phyloP scores from a whole-genome alignment of 441 rosid species.

The Kokia cookei region DNA sequence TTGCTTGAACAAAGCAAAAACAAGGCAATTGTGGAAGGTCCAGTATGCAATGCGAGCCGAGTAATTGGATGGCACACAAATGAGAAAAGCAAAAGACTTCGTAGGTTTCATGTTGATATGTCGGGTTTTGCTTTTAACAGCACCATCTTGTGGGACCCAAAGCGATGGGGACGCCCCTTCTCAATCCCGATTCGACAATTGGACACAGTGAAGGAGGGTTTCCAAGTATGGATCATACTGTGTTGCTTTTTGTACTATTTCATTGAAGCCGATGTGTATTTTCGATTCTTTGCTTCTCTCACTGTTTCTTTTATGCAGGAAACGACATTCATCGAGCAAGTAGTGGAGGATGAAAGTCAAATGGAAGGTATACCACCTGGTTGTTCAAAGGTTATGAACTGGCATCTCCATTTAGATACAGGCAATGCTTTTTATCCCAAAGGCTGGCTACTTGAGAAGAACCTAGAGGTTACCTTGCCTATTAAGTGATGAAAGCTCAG shows the following conservation, averaged over 20 bases:
- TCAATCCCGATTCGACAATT: constrained; percentile 58
- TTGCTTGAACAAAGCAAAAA: constrained; percentile 95
- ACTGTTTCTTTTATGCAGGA: constrained; percentile 35
- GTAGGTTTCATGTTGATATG: constrained; percentile 95
- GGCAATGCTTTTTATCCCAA: constrained; percentile 53
- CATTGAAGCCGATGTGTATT: neutral
- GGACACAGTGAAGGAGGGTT: constrained; percentile 86
- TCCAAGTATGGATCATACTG: constrained; percentile 49
- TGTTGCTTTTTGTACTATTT: neutral
- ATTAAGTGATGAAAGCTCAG: constrained; percentile 27
- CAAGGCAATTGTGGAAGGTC: constrained; percentile 92
- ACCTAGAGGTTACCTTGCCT: constrained; percentile 54
- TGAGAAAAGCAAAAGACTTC: constrained; percentile 81
- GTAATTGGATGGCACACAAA: constrained; percentile 96
- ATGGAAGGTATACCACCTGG: constrained; percentile 74
- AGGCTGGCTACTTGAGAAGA: constrained; percentile 69
- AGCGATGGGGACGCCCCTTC: constrained; percentile 60
- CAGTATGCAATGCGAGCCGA: constrained; percentile 77
- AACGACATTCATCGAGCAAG: constrained; percentile 86
- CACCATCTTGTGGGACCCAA: constrained; percentile 89
- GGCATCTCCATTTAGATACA: constrained; percentile 92
- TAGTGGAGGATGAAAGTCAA: constrained; percentile 88
- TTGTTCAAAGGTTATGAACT: constrained; percentile 76
- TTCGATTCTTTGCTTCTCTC: neutral
- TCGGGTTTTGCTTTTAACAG: constrained; percentile 97